Evolutionary conservation across 345 rosid species (phyloP), one percentile per base, ranked within the genome.

Genomic region (Lepidium didymum): DNA sequence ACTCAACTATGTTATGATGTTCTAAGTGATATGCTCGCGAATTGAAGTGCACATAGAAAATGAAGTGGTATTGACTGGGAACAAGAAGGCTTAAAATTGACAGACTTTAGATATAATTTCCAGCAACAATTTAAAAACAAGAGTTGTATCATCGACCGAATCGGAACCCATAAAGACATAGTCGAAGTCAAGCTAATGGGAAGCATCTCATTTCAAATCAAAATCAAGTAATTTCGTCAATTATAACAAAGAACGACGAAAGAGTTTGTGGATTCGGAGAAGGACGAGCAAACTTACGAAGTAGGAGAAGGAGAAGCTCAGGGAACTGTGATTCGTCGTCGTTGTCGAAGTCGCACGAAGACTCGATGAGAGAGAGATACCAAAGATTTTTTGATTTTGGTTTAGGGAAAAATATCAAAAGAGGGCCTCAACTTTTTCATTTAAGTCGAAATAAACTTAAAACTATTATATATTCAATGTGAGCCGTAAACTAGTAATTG

Each of bases 261-360:
- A 11, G 23, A 34, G 36, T 6, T 10, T 18, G 10, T 5, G 31
- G n/a, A 45, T 21, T 44, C 56, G 18, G 16, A 62, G 46, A 34
- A 63, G 41, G 25, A 15, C 41, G 41, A 59, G 42, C 40, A 7
- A 33, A 8, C 35, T 65, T 58, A 64, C 72, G 25, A 21, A 67
- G 56, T 33, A 44, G 8, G 13, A 31, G 43, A 42, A 21, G 8
- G 9, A 14, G 29, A 57, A 49, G 45, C 60, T 57, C 37, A 51
- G 16, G 14, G 13, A 42, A 49, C 38, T 57, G 55, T 57, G 60
- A 49, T 14, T 64, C 76, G 64, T 56, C 51, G 61, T 56, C 66
- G 61, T 49, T 51, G 64, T 37, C 51, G 16, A 44, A 49, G 61
- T 47, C 38, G 14, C 45, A 63, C 71, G 8, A 31, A 41, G 46